Base-by-base conservation (phyloP, 2,329 filamentous ascomycete species). In the Fusarium newnesense region DNA sequence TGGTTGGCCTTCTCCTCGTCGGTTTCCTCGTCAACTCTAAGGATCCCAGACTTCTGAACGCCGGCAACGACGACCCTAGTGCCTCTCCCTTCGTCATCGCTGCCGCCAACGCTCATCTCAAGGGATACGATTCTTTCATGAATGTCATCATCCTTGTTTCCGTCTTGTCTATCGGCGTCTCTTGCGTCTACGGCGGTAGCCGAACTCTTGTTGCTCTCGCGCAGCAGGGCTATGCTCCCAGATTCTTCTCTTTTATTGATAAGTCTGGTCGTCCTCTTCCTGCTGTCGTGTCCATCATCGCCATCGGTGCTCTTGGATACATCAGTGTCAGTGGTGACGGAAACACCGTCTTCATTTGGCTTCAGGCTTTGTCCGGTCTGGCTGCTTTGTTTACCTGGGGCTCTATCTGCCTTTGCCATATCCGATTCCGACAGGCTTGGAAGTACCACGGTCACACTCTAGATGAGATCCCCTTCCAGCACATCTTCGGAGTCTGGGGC, bases 401-500 rank as follows among this genome's bases (percentile, higher is more conserved):
- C 24, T 91, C 89, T 43, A 92, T 93, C 75, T 92, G 90, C 76
- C 81, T 91, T 7, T 86, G 90, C 5, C 92, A 93, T 76, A 92
- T 93, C 77, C 90, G 91, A 26, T 92, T 93, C 85, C 89, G 91
- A 40, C 77, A 81, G 5, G 91, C 90, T 1, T 93, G 91, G 91
- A 84, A 82, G 32, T 80, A 85, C 34, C 86, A 91, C 44, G 89
- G 90, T n/a, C 89, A 90, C 79, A 87, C 85, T 5, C 79, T 92
- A 4, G 88, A 91, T 46, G 92, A 94, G 80, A 88, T 94, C 19
- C 89, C 92, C 0, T 94, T 92, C 83, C 81, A 85, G 58, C 89
- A 90, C 5, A 82, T 89, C 44, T 85, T 86, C 40, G 92, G 92
- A 43, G 84, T 93, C 7, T 83, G 82, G 12, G 92, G 92, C 24